A percentile compares a stretch with the other conserved stretches of the same genome.
These are phyloP conservation scores for Yamadazyma mexicana DNA, from an alignment of 1,139 yeast species.

Conservation along the genomic window DNA sequence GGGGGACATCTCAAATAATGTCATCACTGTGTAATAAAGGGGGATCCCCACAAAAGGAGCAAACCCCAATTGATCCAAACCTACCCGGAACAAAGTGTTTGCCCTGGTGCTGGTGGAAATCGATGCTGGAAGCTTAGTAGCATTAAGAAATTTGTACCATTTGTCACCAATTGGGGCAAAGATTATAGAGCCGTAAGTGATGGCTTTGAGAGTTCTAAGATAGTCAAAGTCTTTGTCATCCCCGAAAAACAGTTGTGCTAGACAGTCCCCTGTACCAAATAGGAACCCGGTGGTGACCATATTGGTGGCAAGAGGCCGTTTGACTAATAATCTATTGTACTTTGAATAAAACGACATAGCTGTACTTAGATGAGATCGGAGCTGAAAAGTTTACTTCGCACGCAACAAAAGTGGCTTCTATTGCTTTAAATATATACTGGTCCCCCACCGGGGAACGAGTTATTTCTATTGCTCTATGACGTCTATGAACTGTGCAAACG, in stretches of 20 bases:
- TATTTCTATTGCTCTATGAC: no score
- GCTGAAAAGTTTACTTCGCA: no score
- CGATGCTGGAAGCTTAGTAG: conserved; percentile 15
- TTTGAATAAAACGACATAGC: conserved; percentile 14
- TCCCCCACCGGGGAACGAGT: background rate
- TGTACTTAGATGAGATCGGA: background rate
- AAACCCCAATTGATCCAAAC: conserved; percentile 70
- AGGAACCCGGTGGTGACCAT: conserved; percentile 40
- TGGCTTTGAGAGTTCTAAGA: conserved; percentile 33
- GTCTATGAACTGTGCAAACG: no score
- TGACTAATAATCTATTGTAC: conserved; percentile 31
- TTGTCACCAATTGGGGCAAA: conserved; percentile 46
- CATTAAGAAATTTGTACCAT: conserved; percentile 38
- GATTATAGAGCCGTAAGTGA: conserved; percentile 35
- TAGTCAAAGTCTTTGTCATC: conserved; percentile 24
- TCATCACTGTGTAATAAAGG: conserved; percentile 66
- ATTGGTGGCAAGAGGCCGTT: conserved; percentile 37
- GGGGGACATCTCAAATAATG: conserved; percentile 52
- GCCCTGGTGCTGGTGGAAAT: conserved; percentile 2
- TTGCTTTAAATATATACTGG: background rate
- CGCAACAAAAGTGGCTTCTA: no score
- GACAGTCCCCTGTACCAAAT: conserved; percentile 42
- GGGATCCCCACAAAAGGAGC: conserved; percentile 75
- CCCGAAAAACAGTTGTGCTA: conserved; percentile 38
- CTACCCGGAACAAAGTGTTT: conserved; percentile 50